These are phyloP conservation scores for Digitaria exilis DNA, from an alignment of 202 grass and related monocot species.

Conservation along the genomic window DNA sequence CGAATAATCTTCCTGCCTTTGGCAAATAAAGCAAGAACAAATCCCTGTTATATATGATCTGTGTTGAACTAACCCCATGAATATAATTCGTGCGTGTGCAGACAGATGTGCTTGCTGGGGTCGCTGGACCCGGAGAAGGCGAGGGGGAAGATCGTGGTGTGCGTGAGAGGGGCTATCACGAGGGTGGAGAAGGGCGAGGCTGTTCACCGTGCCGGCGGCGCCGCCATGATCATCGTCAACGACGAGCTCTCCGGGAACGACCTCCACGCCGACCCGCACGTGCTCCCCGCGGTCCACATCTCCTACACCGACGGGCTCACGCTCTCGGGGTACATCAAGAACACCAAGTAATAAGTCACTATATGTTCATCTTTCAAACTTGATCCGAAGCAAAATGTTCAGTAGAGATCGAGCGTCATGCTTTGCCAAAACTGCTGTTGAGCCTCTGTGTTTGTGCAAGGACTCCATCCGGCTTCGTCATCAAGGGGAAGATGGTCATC, in stretches of 20 bases:
- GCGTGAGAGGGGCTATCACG: conserved; percentile 30
- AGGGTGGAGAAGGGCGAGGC: conserved; percentile 57
- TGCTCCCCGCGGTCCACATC: conserved; percentile 65
- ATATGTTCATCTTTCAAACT: no score
- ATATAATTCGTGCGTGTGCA: conserved; percentile 24
- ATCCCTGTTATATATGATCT: no score
- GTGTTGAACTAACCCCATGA: not conserved
- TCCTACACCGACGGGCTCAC: conserved; percentile 37
- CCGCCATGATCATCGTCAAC: conserved; percentile 70
- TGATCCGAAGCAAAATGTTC: not conserved
- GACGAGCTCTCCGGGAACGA: conserved; percentile 14
- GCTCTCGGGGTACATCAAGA: conserved; percentile 54
- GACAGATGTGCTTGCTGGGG: conserved; percentile 38
- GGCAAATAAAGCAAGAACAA: not conserved
- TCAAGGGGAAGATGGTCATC: conserved; percentile 46
- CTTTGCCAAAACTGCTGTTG: not conserved
- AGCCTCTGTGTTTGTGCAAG: not conserved
- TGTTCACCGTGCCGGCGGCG: conserved; percentile 54
- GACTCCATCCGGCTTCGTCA: conserved; percentile 48
- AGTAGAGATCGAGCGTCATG: not conserved
- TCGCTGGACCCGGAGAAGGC: conserved; percentile 58
- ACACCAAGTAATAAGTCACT: conserved; percentile 47
- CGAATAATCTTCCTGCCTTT: not conserved
- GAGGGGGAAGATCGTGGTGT: conserved; percentile 72
- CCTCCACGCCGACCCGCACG: conserved; percentile 53